Conservation (phyloP, 2,329 filamentous ascomycete species). For the Nemania serpens region DNA sequence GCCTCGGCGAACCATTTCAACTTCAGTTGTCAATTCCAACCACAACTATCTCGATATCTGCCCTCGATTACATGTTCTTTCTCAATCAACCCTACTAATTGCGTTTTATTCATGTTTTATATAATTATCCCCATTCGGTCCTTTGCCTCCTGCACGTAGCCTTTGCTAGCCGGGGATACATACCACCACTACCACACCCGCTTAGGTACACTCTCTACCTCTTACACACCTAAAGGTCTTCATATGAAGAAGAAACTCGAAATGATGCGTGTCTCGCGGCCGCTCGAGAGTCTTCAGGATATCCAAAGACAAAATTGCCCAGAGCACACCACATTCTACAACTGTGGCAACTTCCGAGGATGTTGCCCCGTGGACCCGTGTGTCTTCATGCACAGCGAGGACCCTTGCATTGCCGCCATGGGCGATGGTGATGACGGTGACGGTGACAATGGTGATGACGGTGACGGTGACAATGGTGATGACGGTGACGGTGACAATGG, state of each 20-base stretch:
- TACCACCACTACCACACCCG: no score
- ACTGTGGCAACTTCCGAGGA: conserved; percentile 48
- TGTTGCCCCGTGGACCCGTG: conserved; percentile 55
- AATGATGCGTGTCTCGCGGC: background rate
- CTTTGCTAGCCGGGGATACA: no score
- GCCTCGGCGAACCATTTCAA: no score
- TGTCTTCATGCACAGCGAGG: conserved; percentile 18
- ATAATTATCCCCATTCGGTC: no score
- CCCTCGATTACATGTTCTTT: no score
- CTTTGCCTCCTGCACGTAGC: no score
- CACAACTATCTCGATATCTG: no score
- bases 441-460: background rate
- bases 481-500: background rate
- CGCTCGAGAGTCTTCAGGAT: background rate
- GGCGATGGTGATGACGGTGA: background rate
- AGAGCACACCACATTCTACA: conserved; percentile 42
- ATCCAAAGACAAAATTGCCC: conserved; percentile 34
- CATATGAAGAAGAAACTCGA: background rate
- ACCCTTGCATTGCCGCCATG: conserved; percentile 15
- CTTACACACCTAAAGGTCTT: no score
- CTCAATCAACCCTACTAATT: no score
- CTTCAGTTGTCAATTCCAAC: no score
- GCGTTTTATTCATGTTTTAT: no score
- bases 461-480: background rate
- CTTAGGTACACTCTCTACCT: no score